Evolutionary conservation across 225 moss, liverwort and hornwort genomes (phyloP).

Genomic region (Pseudoscleropodium purum): DNA sequence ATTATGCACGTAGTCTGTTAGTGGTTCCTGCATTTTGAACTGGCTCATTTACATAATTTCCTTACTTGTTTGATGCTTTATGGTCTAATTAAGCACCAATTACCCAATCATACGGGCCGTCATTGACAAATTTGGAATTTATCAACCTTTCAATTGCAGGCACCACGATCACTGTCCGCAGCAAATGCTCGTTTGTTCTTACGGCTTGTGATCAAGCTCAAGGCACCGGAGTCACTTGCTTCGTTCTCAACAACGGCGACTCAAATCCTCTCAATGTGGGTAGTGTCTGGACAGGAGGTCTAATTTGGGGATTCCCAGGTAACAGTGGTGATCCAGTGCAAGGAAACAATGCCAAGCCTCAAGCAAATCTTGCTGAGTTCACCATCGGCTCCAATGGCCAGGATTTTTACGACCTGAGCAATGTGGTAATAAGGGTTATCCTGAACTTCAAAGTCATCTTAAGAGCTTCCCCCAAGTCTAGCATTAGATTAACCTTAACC

Average conservation of each 20-base stretch:
- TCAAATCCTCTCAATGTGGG: not conserved
- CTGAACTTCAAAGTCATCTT: not conserved
- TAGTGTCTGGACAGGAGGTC: not conserved
- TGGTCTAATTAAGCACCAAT: not conserved
- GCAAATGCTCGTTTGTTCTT: not conserved
- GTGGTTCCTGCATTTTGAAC: not conserved
- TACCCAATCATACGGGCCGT: not conserved
- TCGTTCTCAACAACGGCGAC: not conserved
- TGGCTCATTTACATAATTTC: not conserved
- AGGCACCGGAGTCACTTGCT: not conserved
- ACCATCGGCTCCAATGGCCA: not conserved
- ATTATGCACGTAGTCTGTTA: not conserved
- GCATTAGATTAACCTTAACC: not conserved
- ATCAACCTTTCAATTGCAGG: not conserved
- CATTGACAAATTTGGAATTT: not conserved
- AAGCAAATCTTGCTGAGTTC: not conserved
- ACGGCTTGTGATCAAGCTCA: not conserved
- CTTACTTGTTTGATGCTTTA: not conserved
- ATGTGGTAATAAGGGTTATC: not conserved
- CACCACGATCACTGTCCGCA: not conserved
- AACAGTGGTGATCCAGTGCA: not conserved
- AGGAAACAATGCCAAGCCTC: not conserved
- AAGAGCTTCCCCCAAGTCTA: not conserved
- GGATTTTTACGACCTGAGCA: not conserved
- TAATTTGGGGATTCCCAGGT: not conserved